Percentiles rank a stretch among this genome's conserved stretches.
Conservation (phyloP, 192 early-diverging fungal genomes). For the Haplosporangium gracile region DNA sequence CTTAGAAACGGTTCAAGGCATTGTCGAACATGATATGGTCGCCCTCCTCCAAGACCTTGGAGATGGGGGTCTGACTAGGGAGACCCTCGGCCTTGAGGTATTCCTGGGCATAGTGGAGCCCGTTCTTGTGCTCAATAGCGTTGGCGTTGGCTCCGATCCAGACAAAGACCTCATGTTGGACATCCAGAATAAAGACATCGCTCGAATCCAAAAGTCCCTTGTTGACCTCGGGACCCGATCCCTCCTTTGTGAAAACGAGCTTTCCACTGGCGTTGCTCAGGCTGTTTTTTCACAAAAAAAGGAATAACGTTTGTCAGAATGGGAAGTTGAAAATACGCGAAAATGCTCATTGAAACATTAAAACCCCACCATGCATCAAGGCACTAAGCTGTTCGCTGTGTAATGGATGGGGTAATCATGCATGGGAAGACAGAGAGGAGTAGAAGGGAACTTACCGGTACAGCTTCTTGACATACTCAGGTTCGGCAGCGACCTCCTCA, state of each 20-base stretch:
- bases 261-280: constrained; percentile 54
- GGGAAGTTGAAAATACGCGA: background rate
- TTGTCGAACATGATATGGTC: constrained; percentile 71
- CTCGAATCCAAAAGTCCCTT: constrained; percentile 65
- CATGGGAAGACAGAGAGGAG: constrained; percentile 17
- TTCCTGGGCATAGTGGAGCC: constrained; percentile 74
- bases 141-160: constrained; percentile 72
- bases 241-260: constrained; percentile 69
- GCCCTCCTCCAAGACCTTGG: constrained; percentile 76
- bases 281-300: constrained; percentile 8
- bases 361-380: background rate
- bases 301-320: constrained; percentile 5
- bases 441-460: constrained; percentile 44
- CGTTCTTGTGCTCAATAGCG: constrained; percentile 64
- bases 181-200: constrained; percentile 80
- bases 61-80: constrained; percentile 68
- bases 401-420: background rate
- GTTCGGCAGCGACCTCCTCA: constrained; percentile 54
- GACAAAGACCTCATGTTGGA: constrained; percentile 66
- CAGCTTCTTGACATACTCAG: constrained; percentile 60
- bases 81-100: constrained; percentile 65
- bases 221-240: constrained; percentile 57
- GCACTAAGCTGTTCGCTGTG: background rate
- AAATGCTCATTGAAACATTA: background rate
- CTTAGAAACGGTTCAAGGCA: constrained; percentile 33